Conservation (phyloP, 164 flowering plant species). For the Macadamia integrifolia region DNA sequence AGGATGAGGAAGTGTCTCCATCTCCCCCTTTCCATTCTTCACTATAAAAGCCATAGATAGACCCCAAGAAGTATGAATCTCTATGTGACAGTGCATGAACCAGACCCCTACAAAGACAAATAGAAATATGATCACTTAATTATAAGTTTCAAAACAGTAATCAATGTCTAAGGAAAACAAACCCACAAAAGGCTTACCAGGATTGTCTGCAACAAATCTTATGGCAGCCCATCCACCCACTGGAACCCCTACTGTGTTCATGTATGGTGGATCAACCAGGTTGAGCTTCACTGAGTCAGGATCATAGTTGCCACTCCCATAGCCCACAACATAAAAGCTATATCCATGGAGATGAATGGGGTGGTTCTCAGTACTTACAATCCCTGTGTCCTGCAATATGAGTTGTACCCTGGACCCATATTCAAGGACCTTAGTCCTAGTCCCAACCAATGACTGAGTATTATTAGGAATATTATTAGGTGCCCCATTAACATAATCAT, state of each 20-base stretch:
- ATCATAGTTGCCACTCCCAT: conserved; percentile 56
- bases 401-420: conserved; percentile 54
- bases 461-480: conserved; percentile 49
- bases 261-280: conserved; percentile 58
- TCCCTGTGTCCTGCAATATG: conserved; percentile 63
- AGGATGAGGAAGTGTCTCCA: conserved; percentile 56
- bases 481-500: conserved; percentile 62
- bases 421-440: conserved; percentile 45
- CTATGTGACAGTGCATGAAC: conserved; percentile 73
- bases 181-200: conserved; percentile 33
- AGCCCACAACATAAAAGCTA: conserved; percentile 65
- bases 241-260: conserved; percentile 71
- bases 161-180: too few relatives aligned
- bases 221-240: conserved; percentile 83
- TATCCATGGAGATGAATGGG: conserved; percentile 78
- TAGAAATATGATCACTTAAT: not conserved
- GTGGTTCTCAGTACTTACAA: conserved; percentile 55
- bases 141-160: too few relatives aligned
- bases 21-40: conserved; percentile 47
- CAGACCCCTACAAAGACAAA: conserved; percentile 43
- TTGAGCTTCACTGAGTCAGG: conserved; percentile 41
- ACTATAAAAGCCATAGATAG: conserved; percentile 50
- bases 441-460: conserved; percentile 46
- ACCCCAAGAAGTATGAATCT: conserved; percentile 59
- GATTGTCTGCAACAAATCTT: conserved; percentile 65